These are phyloP conservation scores for Scutellaria galericulata DNA, from an alignment of 257 asterid species.

Conservation along the genomic window DNA sequence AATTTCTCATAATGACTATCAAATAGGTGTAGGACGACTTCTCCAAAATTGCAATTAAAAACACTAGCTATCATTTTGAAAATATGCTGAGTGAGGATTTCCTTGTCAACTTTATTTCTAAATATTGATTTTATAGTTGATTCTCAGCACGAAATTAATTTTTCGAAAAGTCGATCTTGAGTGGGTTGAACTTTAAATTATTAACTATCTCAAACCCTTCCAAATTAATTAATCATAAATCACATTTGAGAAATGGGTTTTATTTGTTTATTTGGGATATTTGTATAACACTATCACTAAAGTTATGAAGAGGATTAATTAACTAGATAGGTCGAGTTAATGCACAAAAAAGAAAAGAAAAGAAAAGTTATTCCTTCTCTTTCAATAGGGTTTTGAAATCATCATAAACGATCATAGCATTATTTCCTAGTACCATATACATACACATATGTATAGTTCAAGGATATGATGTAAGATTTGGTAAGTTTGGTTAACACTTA, in stretches of 20 bases:
- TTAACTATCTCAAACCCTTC: not conserved
- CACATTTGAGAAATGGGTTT: too few species aligned
- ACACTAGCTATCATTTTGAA: too few species aligned
- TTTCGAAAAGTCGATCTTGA: not conserved
- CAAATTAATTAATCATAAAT: not conserved
- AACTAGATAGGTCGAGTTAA: not conserved
- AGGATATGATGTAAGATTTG: not conserved
- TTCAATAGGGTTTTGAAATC: slow-evolving; percentile 10
- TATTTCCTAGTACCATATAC: not conserved
- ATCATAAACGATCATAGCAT: not conserved
- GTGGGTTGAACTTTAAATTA: not conserved
- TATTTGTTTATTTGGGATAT: not conserved
- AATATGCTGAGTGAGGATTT: too few species aligned
- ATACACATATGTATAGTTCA: too few species aligned
- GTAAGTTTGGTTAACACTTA: slow-evolving; percentile 26
- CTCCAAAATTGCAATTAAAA: too few species aligned
- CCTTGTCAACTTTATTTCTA: not conserved
- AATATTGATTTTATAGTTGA: too few species aligned
- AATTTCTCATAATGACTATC: too few species aligned
- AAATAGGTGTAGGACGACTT: too few species aligned
- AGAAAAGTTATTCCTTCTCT: not conserved
- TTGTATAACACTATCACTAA: not conserved
- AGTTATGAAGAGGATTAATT: not conserved
- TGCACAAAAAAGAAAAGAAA: not conserved
- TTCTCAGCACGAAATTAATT: not conserved